These are phyloP conservation scores for Verticillium nonalfalfae DNA, from an alignment of 2,329 filamentous ascomycete species.

Conservation along the genomic window DNA sequence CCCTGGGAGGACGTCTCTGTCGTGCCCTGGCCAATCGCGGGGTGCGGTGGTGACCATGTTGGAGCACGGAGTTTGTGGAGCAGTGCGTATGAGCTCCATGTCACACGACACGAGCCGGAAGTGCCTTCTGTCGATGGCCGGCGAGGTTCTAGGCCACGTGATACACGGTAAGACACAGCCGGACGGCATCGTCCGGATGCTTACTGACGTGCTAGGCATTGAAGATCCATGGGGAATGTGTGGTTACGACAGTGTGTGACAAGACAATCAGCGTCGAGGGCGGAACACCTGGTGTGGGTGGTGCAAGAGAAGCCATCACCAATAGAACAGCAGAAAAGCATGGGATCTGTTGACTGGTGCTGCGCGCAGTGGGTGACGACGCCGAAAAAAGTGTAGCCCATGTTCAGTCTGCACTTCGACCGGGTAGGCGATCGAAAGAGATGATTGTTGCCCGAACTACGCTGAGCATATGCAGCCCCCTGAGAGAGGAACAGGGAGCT, in stretches of 20 bases:
- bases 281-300: not conserved
- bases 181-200: not conserved
- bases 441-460: not conserved
- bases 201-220: not conserved
- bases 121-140: not conserved
- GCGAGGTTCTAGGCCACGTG: not conserved
- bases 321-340: not conserved
- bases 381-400: not conserved
- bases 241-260: not conserved
- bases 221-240: not conserved
- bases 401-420: not conserved
- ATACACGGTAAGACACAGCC: not conserved
- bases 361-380: not conserved
- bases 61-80: too few relatives aligned
- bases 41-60: too few relatives aligned
- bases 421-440: not conserved
- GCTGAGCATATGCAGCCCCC: slow-evolving; percentile 1
- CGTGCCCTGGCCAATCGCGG: too few relatives aligned
- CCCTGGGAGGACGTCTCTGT: too few relatives aligned
- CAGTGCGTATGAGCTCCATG: too few relatives aligned
- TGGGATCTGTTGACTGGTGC: not conserved
- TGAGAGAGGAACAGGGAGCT: not conserved
- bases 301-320: not conserved
- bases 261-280: not conserved
- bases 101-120: too few relatives aligned